Evolutionary conservation across 2,329 filamentous ascomycete species (phyloP), one percentile per base, ranked within the genome.

Genomic region (Zasmidium citrigriseum): DNA sequence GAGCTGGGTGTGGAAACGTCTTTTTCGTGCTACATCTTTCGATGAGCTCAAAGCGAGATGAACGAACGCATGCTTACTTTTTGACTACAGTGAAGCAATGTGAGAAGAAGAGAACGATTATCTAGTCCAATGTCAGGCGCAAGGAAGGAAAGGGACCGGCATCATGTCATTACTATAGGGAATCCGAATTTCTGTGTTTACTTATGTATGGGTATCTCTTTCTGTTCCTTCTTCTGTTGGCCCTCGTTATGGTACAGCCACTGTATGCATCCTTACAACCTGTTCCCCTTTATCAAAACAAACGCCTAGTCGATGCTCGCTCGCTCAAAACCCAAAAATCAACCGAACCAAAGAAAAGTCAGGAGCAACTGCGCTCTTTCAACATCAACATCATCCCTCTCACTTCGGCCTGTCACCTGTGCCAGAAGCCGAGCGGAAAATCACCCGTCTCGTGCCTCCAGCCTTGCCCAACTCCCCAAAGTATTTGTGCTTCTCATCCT

Each of bases 401-500:
- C 27, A 29, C 27, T 34, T 50, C 7, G 24, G 4, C 49, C 41
- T 44, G 18, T 38, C 50, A 2, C 29, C 50, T 10, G 50, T 44
- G 22, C 50, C 34, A 20, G 50, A 44, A 16, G 12, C 16, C 14
- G 50, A 52, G 14, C 50, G 81, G 68, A 86, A 80, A 68, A 89
- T 90, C 52, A 93, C 72, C 65, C 90, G 82, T 77, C 89, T 89
- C 16, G 89, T 92, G 7, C 83, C 84, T 1, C 89, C 89, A 4
- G 88, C 86, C 71, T 84, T 90, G 46, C 88, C 87, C 64, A 92
- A 75, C 63, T 91, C 87, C 20, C 86, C 87, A 73, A 91, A 89
- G 47, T 80, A 66, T 69, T 70, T 70, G 52, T 61, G 61, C 46
- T 63, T 64, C 62, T 61, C 63, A 45, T 72, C 73, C 21, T 73